Evolutionary conservation across 2,329 filamentous ascomycete genomes (phyloP).

Genomic region (Pseudogymnoascus sp.): DNA sequence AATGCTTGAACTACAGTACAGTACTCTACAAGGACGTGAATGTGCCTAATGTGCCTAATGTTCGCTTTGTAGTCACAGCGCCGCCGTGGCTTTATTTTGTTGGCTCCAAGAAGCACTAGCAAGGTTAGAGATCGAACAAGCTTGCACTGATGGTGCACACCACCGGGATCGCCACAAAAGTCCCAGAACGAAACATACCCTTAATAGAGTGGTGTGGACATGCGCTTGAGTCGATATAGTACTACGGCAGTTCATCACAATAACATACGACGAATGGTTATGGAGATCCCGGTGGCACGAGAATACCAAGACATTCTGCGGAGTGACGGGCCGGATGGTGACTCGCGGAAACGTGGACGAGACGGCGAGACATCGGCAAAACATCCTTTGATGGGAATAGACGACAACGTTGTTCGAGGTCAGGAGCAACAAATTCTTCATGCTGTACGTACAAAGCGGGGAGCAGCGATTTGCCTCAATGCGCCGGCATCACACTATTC

Average conservation of each 20-base stretch:
- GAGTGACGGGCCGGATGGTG: conserved; percentile 1
- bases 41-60: not conserved
- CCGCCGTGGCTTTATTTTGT: not conserved
- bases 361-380: not conserved
- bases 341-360: conserved; percentile 3
- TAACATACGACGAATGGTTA: not conserved
- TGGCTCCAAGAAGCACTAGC: not conserved
- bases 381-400: not conserved
- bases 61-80: not conserved
- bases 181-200: not conserved
- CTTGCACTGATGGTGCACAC: not conserved
- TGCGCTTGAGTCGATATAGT: not conserved
- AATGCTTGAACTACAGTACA: not conserved
- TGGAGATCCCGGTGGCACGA: not conserved
- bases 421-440: not conserved
- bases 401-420: not conserved
- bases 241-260: not conserved
- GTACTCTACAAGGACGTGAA: not conserved
- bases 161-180: not conserved
- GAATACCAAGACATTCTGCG: conserved; percentile 1
- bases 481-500: not conserved
- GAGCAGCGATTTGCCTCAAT: not conserved
- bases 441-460: not conserved
- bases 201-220: not conserved
- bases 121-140: conserved; percentile 1